Base-by-base conservation (phyloP, 2,329 filamentous ascomycete species). In the Epichloe uncinata region DNA sequence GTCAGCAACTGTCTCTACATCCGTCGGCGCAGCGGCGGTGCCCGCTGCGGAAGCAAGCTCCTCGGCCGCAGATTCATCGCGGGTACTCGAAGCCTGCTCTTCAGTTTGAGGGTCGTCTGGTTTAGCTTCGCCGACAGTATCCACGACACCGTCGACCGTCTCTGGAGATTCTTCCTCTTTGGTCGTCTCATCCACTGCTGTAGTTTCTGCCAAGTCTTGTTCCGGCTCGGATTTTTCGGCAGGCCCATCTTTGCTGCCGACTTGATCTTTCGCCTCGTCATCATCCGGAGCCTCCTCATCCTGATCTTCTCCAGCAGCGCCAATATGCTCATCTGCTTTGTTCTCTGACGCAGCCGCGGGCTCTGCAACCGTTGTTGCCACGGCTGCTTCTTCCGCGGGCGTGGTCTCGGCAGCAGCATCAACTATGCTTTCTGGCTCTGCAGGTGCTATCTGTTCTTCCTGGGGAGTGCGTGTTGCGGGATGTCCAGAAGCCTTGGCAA, bases 301-400 rank as follows among this genome's bases (percentile, higher is more conserved):
- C 26, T 49, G 42, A 4, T 40, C 35, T 9, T 51, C 51, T n/a
- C 45, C 48, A 41, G 40, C 50, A 11, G 50, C 50, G 20, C 9
- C 42, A 30, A 30, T 9, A 9, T 30, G 8, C 8, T 30, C 26
- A 30, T 30, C 26, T 8, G 26, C 26, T 30, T 30, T 30, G 42
- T 8, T 16, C 13, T 30, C 20, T n/a, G 42, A 13, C 15, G 26
- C 38, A 15, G 26, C 45, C 11, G n/a, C 45, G 9, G 22, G n/a
- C 13, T 38, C 34, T 13, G 37, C 16, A 9, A 16, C 40, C 18
- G 40, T 18, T 12, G 15, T 18, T 22, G 41, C 20, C 20, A 54
- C 44, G 35, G 48, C 36, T 46, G 42, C 41, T 13, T 55, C 52
- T 40, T 40, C 40, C 41, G 54, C 47, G 3, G 41, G 12, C 9